Evolutionary conservation across 1,284 basidiomycete species (phyloP), one percentile per base, ranked within the genome.

Genomic region (Volvariella volvacea): DNA sequence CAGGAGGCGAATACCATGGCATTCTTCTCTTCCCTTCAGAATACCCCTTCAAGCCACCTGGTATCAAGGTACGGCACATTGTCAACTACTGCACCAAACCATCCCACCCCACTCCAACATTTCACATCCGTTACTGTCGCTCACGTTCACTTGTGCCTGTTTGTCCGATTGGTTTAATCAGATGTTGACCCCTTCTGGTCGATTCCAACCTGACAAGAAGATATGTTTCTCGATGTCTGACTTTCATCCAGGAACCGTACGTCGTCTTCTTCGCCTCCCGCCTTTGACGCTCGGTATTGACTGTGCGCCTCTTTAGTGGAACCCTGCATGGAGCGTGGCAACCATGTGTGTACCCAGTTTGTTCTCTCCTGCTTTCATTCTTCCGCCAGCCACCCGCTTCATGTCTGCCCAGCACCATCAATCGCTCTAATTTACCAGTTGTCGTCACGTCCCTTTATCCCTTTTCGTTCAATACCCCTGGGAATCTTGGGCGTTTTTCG

Each of bases 201-300:
- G 93, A 42, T 97, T 97, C 64, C 83, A 91, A 55, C 86, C 89
- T 21, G 90, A 94, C 68, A 84, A 84, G 67, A 94, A 93, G 75
- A 97, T 97, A 52, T 95, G 91, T 61, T 93, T 93, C 67, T 92
- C 90, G 31, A 94, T 94, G 91, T 93, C 91, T 2, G 90, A 92
- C 60, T 97, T 91, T 61, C 90, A 93, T 56, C 90, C 91, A 1
- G 88, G 88, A 51, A 80, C 85, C 43, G 92, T 92, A 56, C 65
- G 88, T 77, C 19, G n/a, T 36, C 34, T 15, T 20, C 19, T 7
- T 36, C 34, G n/a, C 34, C 19, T 36, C 6, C 9, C 16, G 25
- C 48, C 40, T 36, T 25, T 48, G 47, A 22, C 49, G 38, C 3
- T 39, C 9, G 33, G 38, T 39, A 19, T 31, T 42, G 34, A 41